These are phyloP conservation scores for Alternaria triticina DNA, from an alignment of 2,329 filamentous ascomycete species.

Conservation along the genomic window DNA sequence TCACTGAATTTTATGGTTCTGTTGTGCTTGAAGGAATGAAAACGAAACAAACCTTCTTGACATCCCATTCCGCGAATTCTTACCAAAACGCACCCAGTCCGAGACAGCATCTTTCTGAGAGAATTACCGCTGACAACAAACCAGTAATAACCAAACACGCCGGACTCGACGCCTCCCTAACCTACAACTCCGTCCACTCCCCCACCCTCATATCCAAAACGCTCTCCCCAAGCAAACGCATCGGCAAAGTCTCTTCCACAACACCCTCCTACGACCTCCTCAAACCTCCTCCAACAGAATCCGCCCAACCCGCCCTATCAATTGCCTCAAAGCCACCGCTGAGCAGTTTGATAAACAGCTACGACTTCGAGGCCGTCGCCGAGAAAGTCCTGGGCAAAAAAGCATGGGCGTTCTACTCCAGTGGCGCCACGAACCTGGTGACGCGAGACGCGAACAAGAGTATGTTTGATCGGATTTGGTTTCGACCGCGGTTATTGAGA, in stretches of 20 bases:
- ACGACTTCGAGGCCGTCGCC: conserved; percentile 55
- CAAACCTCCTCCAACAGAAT: neutral
- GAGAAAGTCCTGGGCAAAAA: conserved; percentile 45
- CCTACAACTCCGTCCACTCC: conserved; percentile 59
- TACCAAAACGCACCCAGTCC: too few relatives aligned
- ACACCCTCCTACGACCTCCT: neutral
- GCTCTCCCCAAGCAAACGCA: conserved; percentile 41
- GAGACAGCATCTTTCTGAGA: too few relatives aligned
- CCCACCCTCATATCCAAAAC: conserved; percentile 45
- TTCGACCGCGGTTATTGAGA: conserved; percentile 55
- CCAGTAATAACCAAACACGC: conserved; percentile 27
- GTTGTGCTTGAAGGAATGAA: too few relatives aligned
- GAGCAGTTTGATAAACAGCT: conserved; percentile 46
- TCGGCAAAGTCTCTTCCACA: neutral
- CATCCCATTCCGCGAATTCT: too few relatives aligned
- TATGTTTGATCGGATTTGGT: conserved; percentile 54
- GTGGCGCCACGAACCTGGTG: conserved; percentile 58
- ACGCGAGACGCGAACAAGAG: conserved; percentile 54
- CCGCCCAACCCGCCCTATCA: neutral
- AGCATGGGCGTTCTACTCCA: conserved; percentile 57
- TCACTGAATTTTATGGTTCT: neutral
- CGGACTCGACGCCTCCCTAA: conserved; percentile 39
- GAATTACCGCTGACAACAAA: neutral
- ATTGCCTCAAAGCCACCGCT: conserved; percentile 45
- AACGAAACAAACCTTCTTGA: too few relatives aligned